Percentiles rank a stretch among this genome's conserved stretches.
phyloP scores from a whole-genome alignment of 208 protist species.

The Wallacemonas sp. region DNA sequence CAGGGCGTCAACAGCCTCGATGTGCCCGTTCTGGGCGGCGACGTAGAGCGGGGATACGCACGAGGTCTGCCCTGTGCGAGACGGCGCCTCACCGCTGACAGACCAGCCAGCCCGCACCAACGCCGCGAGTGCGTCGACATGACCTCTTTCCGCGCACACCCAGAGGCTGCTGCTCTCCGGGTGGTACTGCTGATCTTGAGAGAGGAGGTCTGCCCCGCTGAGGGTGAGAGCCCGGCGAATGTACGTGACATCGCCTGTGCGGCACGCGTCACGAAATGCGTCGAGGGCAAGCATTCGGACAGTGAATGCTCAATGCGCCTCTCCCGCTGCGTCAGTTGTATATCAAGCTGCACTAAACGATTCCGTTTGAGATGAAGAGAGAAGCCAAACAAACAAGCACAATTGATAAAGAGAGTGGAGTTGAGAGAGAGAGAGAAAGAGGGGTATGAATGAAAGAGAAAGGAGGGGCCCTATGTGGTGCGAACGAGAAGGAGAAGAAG shows the following conservation, averaged over 20 bases:
- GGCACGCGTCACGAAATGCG: not conserved
- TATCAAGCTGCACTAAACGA: too few relatives aligned
- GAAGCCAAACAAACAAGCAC: too few relatives aligned
- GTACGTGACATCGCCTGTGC: not conserved
- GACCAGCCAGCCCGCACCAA: constrained; percentile 16
- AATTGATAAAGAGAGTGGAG: not conserved
- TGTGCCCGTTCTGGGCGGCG: constrained; percentile 32
- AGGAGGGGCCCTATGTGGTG: not conserved
- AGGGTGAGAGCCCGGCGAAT: constrained; percentile 8
- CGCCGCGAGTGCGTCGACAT: constrained; percentile 6
- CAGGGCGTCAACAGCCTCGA: constrained; percentile 12
- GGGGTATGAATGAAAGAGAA: not conserved
- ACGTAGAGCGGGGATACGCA: constrained; percentile 32
- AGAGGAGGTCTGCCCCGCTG: not conserved
- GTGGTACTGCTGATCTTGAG: not conserved
- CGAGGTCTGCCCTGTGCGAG: not conserved
- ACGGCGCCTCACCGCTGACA: constrained; percentile 3
- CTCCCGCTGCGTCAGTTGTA: too few relatives aligned
- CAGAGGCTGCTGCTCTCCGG: constrained; percentile 21
- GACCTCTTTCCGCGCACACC: constrained; percentile 31
- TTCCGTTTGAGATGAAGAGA: too few relatives aligned
- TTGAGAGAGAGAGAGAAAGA: constrained; percentile 5
- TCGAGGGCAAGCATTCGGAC: constrained; percentile 5
- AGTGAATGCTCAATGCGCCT: too few relatives aligned
- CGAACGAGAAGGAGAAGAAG: not conserved